These are phyloP conservation scores for Didymella pomorum DNA, from an alignment of 2,329 filamentous ascomycete species.

Conservation along the genomic window DNA sequence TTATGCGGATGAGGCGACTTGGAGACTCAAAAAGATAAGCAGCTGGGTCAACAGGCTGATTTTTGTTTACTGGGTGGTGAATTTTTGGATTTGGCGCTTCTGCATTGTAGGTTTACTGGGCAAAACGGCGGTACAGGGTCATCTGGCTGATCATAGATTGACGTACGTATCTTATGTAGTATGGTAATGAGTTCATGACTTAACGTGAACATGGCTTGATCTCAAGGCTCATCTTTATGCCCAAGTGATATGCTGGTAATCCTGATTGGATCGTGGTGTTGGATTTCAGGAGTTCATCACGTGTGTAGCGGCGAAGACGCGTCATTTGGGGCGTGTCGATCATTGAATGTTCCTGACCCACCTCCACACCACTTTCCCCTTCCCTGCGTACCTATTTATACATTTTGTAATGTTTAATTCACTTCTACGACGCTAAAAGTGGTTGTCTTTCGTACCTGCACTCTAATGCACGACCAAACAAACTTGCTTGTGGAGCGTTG, in stretches of 20 bases:
- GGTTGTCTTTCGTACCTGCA: background rate
- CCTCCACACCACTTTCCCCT: conserved; percentile 4
- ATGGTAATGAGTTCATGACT: conserved; percentile 8
- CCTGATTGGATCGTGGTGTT: too few species aligned
- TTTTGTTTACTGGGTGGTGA: background rate
- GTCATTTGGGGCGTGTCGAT: conserved; percentile 4
- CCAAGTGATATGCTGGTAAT: too few species aligned
- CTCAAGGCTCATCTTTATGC: too few species aligned
- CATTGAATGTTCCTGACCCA: background rate
- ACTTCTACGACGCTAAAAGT: conserved; percentile 2
- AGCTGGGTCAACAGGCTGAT: background rate
- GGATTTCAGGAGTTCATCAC: background rate
- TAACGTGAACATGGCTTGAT: background rate
- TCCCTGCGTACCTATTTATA: conserved; percentile 10
- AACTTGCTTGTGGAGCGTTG: conserved; percentile 14
- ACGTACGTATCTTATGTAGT: conserved; percentile 9
- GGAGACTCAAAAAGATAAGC: background rate
- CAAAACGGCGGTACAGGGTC: background rate
- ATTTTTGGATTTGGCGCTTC: background rate
- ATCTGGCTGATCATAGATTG: conserved; percentile 7
- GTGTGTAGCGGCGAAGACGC: background rate
- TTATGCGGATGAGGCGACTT: too few species aligned
- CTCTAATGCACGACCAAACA: conserved; percentile 5
- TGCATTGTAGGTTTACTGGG: conserved; percentile 9
- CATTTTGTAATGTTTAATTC: conserved; percentile 2